phyloP scores from a whole-genome alignment of 2,329 filamentous ascomycete genomes.

The Botrytis byssoidea region DNA sequence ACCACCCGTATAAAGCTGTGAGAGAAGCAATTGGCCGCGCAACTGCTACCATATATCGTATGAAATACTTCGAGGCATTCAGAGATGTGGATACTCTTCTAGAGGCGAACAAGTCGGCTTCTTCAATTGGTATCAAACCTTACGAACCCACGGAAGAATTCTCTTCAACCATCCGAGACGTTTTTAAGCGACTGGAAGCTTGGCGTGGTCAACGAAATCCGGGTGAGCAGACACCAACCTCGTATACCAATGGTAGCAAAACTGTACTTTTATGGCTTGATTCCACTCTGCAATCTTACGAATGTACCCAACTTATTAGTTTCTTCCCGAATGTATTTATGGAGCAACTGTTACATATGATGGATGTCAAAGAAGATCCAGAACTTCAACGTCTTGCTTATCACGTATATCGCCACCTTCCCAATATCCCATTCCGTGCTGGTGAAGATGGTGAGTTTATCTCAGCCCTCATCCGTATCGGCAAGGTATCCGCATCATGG shows the following conservation, averaged over 20 bases:
- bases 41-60: slow-evolving; percentile 83
- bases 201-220: slow-evolving; percentile 84
- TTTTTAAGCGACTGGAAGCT: slow-evolving; percentile 76
- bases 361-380: slow-evolving; percentile 98
- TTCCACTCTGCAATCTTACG: slow-evolving; percentile 82
- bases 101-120: slow-evolving; percentile 72
- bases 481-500: slow-evolving; percentile 81
- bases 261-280: slow-evolving; percentile 96
- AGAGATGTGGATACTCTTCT: slow-evolving; percentile 74
- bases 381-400: slow-evolving; percentile 94
- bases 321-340: slow-evolving; percentile 92
- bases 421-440: slow-evolving; percentile 87
- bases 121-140: slow-evolving; percentile 79
- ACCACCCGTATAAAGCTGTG: slow-evolving; percentile 97
- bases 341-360: slow-evolving; percentile 95
- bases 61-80: slow-evolving; percentile 92
- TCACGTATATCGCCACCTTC: slow-evolving; percentile 92
- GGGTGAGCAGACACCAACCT: slow-evolving; percentile 88
- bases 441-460: slow-evolving; percentile 87
- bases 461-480: slow-evolving; percentile 80
- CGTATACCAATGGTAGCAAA: slow-evolving; percentile 95
- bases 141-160: slow-evolving; percentile 80
- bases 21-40: slow-evolving; percentile 92
- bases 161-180: slow-evolving; percentile 63
- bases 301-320: slow-evolving; percentile 84